Base-by-base conservation (phyloP, 2,329 filamentous ascomycete genomes). In the Ophiocordyceps robertsii region DNA sequence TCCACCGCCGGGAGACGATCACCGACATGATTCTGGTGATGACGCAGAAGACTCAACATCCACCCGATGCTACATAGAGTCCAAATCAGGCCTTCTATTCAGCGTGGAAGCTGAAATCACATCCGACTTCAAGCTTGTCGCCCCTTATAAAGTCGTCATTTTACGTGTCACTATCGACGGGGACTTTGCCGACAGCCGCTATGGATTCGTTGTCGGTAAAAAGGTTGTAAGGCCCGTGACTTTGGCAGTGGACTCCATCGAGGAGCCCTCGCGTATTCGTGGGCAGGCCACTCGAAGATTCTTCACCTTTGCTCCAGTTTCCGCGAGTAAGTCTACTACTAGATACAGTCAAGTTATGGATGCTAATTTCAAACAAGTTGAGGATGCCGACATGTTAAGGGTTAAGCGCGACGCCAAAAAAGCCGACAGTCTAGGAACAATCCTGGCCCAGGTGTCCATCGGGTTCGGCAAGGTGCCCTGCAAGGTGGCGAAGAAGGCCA, bases 21-120 rank as follows among this genome's bases (percentile, higher is more conserved):
- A n/a, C n/a, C n/a, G n/a, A n/a, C n/a, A n/a, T n/a, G n/a, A n/a
- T n/a, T n/a, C n/a, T n/a, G n/a, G n/a, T n/a, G n/a, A 11, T 1
- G 2, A 14, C 1, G 2, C 29, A 1, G 12, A 11, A 21, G 10
- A 9, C 2, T 1, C 27, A 6, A 13, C 7, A 11, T 17, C 33
- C 1, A 44, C 33, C 8, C 38, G 24, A 10, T 52, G 46, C 21
- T 57, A 52, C 9, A 54, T 58, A 5, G 53, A 57, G 27, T 53
- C 53, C 4, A 44, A 43, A 13, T 48, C 47, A 2, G 49, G 44
- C 2, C 46, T 47, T 2, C 29, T 43, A 1, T 57, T 52, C 24
- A 8, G 37, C 3, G n/a, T 57, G 11, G 45, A 51, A 27, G 2
- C 39, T 2, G 30, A 14, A 1, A 8, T 46, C 2, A 17, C 42